phyloP scores from a whole-genome alignment of 2,329 filamentous ascomycete genomes.

The Claviceps quebecensis region DNA sequence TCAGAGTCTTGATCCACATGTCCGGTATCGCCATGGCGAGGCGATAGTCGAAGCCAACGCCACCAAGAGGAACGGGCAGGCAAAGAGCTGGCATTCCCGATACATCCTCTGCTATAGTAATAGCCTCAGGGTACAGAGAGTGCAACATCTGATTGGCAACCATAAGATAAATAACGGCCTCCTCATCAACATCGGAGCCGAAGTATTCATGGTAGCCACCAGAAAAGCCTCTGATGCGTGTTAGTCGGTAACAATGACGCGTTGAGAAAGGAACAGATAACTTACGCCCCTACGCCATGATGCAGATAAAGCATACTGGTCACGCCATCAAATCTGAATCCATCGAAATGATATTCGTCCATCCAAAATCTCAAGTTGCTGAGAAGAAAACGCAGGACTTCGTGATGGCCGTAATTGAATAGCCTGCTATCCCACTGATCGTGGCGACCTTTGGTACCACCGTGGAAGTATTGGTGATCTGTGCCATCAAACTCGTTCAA shows the following conservation, averaged over 20 bases:
- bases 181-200: constrained; percentile 75
- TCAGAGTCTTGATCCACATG: constrained; percentile 98
- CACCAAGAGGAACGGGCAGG: constrained; percentile 69
- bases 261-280: constrained; percentile 5
- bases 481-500: constrained; percentile 92
- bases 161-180: constrained; percentile 90
- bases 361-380: constrained; percentile 98
- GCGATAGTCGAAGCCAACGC: constrained; percentile 92
- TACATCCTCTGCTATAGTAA: constrained; percentile 93
- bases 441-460: constrained; percentile 68
- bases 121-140: constrained; percentile 69
- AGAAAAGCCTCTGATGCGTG: constrained; percentile 62
- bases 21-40: constrained; percentile 96
- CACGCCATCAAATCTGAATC: constrained; percentile 94
- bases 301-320: constrained; percentile 96
- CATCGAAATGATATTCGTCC: constrained; percentile 94
- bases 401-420: constrained; percentile 93
- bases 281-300: constrained; percentile 92
- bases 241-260: neutral
- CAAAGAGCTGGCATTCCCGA: constrained; percentile 98
- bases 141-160: constrained; percentile 94
- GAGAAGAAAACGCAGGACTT: constrained; percentile 87
- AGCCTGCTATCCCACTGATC: constrained; percentile 92
- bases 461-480: constrained; percentile 93
- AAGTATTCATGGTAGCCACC: constrained; percentile 99